phyloP scores from a whole-genome alignment of 2,329 filamentous ascomycete species.

The Zymoseptoria ardabiliae region DNA sequence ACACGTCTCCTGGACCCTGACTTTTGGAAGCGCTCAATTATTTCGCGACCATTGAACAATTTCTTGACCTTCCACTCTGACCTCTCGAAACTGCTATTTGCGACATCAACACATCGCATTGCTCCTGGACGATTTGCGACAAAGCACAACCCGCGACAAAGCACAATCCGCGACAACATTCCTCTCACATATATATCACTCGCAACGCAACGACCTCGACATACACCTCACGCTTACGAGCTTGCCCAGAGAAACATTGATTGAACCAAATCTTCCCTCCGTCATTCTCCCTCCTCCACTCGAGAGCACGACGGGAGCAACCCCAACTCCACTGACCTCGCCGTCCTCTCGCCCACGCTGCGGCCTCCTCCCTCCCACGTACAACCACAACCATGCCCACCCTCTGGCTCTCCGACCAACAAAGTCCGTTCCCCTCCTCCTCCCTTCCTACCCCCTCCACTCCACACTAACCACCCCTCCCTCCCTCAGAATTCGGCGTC shows the following conservation, averaged over 20 bases:
- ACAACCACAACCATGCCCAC: conserved; percentile 57
- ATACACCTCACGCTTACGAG: background rate
- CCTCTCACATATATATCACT: background rate
- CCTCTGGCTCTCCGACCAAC: conserved; percentile 93
- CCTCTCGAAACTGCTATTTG: background rate
- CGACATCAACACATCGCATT: background rate
- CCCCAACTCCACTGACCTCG: background rate
- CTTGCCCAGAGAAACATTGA: background rate
- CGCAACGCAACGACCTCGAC: background rate
- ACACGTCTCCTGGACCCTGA: background rate
- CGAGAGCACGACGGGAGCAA: background rate
- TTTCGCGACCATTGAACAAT: background rate
- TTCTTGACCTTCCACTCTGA: background rate
- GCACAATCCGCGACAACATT: background rate
- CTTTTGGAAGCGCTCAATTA: background rate
- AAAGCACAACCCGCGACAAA: background rate
- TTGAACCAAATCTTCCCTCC: background rate
- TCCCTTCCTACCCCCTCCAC: background rate
- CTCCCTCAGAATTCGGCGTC: conserved; percentile 76
- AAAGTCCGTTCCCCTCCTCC: conserved; percentile 58
- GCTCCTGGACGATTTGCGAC: background rate
- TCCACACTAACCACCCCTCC: background rate
- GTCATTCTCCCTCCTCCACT: background rate
- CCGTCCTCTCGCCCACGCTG: background rate
- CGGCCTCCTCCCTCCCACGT: background rate